phyloP scores from a whole-genome alignment of 2,329 filamentous ascomycete species.

The Apiospora saccharicola region DNA sequence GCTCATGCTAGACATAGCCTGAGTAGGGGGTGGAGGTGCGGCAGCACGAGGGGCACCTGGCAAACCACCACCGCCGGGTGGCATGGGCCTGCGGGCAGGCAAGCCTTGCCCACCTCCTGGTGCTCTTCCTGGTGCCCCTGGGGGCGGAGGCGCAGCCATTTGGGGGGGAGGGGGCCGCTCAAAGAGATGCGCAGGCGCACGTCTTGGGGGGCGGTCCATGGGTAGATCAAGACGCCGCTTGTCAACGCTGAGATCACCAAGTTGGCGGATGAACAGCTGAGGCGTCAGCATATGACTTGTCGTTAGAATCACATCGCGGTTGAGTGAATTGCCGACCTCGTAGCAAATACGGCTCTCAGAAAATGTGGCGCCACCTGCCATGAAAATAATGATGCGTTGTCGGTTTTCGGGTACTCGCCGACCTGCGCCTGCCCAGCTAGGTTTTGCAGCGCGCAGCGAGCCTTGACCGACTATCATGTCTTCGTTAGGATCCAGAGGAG shows the following conservation, averaged over 20 bases:
- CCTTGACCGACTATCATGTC: slow-evolving; percentile 68
- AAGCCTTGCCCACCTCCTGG: slow-evolving; percentile 40
- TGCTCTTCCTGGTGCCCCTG: slow-evolving; percentile 38
- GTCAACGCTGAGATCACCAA: slow-evolving; percentile 80
- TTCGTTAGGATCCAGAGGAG: slow-evolving; percentile 69
- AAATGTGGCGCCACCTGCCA: slow-evolving; percentile 95
- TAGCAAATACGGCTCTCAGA: slow-evolving; percentile 91
- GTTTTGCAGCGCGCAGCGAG: slow-evolving; percentile 89
- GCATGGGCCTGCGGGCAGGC: slow-evolving; percentile 36
- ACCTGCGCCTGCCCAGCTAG: slow-evolving; percentile 91
- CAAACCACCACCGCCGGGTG: slow-evolving; percentile 42
- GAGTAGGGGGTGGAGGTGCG: slow-evolving; percentile 59
- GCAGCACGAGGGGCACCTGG: slow-evolving; percentile 45
- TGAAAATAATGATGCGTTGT: slow-evolving; percentile 90
- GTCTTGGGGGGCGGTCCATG: slow-evolving; percentile 78
- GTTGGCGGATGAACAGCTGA: slow-evolving; percentile 80
- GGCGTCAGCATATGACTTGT: slow-evolving; percentile 95
- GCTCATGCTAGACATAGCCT: slow-evolving; percentile 63
- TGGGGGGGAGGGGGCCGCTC: slow-evolving; percentile 67
- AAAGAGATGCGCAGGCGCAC: slow-evolving; percentile 85
- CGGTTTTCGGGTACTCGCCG: slow-evolving; percentile 79
- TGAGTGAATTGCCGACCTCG: slow-evolving; percentile 75
- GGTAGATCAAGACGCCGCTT: slow-evolving; percentile 82
- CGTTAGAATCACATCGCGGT: slow-evolving; percentile 84
- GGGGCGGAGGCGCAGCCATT: slow-evolving; percentile 36